Evolutionary conservation across 1,284 basidiomycete genomes (phyloP).

Genomic region (Naganishia cerealis): DNA sequence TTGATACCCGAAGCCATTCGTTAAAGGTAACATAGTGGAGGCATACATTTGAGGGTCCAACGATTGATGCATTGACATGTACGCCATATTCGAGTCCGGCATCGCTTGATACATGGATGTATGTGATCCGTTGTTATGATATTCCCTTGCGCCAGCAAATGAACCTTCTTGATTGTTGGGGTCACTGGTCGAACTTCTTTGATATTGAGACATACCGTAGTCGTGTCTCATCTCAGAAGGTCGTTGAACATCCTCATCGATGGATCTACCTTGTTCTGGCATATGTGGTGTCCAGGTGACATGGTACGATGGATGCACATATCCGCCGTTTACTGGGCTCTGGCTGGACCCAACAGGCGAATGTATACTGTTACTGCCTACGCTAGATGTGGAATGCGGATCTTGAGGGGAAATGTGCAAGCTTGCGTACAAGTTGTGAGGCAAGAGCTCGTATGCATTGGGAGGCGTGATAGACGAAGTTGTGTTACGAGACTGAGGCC

Average conservation of each 20-base stretch:
- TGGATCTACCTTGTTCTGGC: not conserved
- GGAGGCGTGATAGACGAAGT: conserved; percentile 18
- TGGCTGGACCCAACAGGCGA: conserved; percentile 8
- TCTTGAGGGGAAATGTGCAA: conserved; percentile 19
- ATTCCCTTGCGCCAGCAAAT: not conserved
- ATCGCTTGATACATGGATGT: not conserved
- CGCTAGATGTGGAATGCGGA: not conserved
- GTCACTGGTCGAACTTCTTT: not conserved
- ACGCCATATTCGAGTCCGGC: conserved; percentile 22
- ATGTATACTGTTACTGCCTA: not conserved
- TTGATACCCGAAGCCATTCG: conserved; percentile 5
- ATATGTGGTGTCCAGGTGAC: not conserved
- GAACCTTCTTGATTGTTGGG: conserved; percentile 4
- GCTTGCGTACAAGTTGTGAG: conserved; percentile 19
- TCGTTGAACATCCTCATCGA: not conserved
- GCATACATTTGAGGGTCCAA: conserved; percentile 9
- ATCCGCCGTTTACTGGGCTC: not conserved
- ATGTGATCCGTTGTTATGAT: not conserved
- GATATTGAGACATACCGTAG: conserved; percentile 5
- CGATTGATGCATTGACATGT: conserved; percentile 21
- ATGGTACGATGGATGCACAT: not conserved
- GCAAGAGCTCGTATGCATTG: conserved; percentile 18
- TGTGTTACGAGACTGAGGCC: conserved; percentile 23
- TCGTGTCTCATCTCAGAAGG: not conserved
- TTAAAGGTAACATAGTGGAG: not conserved